These are phyloP conservation scores for Ramaria sp. DNA, from an alignment of 768 basidiomycete genomes.

Conservation along the genomic window DNA sequence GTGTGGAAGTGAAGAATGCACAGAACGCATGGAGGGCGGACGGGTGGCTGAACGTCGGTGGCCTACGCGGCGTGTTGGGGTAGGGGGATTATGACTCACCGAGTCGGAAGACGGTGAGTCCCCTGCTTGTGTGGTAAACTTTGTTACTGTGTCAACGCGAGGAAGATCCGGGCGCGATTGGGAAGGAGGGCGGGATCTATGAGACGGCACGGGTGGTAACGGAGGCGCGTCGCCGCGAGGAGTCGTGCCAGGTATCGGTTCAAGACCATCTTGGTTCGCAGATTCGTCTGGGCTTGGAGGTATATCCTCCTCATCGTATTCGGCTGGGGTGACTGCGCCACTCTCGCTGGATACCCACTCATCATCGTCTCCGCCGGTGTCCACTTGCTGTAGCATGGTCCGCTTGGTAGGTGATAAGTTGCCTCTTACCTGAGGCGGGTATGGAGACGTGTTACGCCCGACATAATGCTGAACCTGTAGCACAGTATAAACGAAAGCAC, in stretches of 20 bases:
- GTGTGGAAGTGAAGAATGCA: conserved; percentile 42
- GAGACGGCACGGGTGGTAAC: neutral
- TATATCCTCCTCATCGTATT: conserved; percentile 29
- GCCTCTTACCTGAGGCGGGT: neutral
- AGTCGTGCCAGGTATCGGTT: neutral
- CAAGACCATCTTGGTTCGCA: neutral
- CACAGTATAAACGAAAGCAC: neutral
- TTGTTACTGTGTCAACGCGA: neutral
- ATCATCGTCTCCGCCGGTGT: conserved; percentile 37
- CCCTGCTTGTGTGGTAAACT: neutral
- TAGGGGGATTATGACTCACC: conserved; percentile 30
- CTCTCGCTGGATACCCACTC: conserved; percentile 76
- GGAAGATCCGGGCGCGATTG: conserved; percentile 3
- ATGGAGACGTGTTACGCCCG: neutral
- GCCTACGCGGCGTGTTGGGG: conserved; percentile 23
- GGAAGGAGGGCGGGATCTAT: neutral
- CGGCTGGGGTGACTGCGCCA: conserved; percentile 57
- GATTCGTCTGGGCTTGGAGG: conserved; percentile 1
- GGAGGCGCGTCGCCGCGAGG: neutral
- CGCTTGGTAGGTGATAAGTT: conserved; percentile 3
- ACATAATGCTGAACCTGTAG: neutral
- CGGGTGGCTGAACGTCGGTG: conserved; percentile 39
- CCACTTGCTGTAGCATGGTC: neutral
- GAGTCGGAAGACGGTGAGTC: conserved; percentile 20
- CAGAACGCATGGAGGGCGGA: conserved; percentile 54